These are phyloP conservation scores for Aspergillus calidoustus DNA, from an alignment of 2,329 filamentous ascomycete species.

Conservation along the genomic window DNA sequence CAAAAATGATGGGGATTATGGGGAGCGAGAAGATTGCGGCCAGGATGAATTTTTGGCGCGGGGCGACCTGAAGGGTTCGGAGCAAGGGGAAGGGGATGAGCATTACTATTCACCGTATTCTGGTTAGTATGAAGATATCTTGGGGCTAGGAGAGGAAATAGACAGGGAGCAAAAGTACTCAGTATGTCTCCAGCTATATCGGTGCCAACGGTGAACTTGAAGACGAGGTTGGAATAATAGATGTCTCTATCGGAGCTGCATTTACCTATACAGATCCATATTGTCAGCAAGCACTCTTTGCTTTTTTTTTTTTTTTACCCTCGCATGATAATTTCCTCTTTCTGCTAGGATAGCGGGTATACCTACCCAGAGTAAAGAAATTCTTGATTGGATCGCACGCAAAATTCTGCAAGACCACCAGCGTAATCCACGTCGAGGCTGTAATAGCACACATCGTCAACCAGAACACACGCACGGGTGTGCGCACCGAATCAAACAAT, in stretches of 20 bases:
- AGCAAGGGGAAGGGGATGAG: slow-evolving; percentile 9
- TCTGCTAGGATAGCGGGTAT: neutral
- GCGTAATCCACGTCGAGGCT: slow-evolving; percentile 7
- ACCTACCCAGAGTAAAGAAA: slow-evolving; percentile 6
- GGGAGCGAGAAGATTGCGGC: neutral
- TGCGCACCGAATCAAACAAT: slow-evolving; percentile 9
- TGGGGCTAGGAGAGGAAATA: neutral
- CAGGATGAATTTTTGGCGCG: neutral
- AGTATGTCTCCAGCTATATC: slow-evolving; percentile 8
- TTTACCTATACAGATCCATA: neutral
- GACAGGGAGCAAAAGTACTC: neutral
- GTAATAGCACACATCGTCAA: slow-evolving; percentile 8
- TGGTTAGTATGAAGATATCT: too few relatives aligned
- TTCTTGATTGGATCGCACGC: slow-evolving; percentile 8
- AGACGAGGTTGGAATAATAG: slow-evolving; percentile 10
- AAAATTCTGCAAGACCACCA: slow-evolving; percentile 5
- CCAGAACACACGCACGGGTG: slow-evolving; percentile 3
- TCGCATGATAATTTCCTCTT: neutral
- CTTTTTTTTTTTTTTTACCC: too few relatives aligned
- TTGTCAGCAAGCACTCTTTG: neutral
- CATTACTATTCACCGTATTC: neutral
- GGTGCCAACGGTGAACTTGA: slow-evolving; percentile 11
- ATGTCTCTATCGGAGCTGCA: slow-evolving; percentile 4
- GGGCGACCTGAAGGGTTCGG: neutral
- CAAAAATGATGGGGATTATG: slow-evolving; percentile 3